Evolutionary conservation across 805 yeast species (phyloP).

Genomic region (Ogataea allantospora): DNA sequence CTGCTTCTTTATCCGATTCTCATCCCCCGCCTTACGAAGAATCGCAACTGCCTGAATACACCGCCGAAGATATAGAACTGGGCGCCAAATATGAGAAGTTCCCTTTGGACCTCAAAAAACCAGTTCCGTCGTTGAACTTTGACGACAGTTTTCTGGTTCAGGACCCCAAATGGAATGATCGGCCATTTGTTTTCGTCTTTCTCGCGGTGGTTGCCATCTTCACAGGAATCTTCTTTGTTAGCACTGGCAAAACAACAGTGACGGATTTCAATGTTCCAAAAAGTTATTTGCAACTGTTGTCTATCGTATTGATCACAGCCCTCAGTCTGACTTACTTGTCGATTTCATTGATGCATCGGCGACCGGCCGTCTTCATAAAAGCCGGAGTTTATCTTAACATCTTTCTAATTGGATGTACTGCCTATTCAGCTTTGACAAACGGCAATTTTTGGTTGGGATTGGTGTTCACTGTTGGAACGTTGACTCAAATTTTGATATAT

Average conservation of each 20-base stretch:
- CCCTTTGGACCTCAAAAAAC: constrained; percentile 18
- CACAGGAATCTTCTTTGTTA: constrained; percentile 12
- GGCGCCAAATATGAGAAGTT: constrained; percentile 3
- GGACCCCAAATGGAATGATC: constrained; percentile 65
- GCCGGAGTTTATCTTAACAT: constrained; percentile 3
- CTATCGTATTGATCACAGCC: constrained; percentile 1
- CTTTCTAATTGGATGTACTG: constrained; percentile 62
- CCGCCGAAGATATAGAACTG: constrained; percentile 5
- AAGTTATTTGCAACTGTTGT: not conserved
- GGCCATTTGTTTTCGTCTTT: constrained; percentile 59
- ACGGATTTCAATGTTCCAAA: not conserved
- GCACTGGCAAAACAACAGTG: not conserved
- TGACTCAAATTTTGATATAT: constrained; percentile 14
- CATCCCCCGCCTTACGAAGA: constrained; percentile 3
- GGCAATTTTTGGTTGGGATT: constrained; percentile 74
- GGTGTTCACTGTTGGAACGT: constrained; percentile 37
- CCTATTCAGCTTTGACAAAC: constrained; percentile 64
- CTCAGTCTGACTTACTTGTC: constrained; percentile 1
- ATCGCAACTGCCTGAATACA: constrained; percentile 8
- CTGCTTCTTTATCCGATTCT: not conserved
- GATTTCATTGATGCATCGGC: not conserved
- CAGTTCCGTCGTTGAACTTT: constrained; percentile 40
- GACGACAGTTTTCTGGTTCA: constrained; percentile 68
- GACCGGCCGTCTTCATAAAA: constrained; percentile 8
- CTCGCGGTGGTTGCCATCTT: constrained; percentile 16